Percentiles rank a stretch among this genome's conserved stretches.
phyloP scores from a whole-genome alignment of 73 alveolate species.

The Halteria grandinella region DNA sequence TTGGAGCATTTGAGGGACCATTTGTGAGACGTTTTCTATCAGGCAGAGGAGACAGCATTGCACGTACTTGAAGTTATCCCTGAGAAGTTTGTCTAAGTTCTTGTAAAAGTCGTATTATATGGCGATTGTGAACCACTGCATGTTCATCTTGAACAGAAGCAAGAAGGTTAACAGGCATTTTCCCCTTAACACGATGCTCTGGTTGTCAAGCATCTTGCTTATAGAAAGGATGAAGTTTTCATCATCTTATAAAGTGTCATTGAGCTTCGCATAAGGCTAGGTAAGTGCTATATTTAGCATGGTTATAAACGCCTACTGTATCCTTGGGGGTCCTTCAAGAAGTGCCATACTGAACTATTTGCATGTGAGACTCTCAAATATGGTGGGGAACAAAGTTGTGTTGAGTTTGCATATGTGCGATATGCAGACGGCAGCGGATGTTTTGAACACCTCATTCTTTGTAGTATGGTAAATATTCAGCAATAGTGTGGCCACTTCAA shows the following conservation, averaged over 20 bases:
- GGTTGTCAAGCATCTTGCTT: slow-evolving; percentile 62
- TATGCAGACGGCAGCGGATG: slow-evolving; percentile 67
- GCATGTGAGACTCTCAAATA: slow-evolving; percentile 68
- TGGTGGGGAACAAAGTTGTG: slow-evolving; percentile 59
- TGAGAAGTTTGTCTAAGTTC: slow-evolving; percentile 62
- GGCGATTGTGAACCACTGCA: slow-evolving; percentile 54
- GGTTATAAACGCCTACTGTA: slow-evolving; percentile 74
- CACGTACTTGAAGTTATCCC: slow-evolving; percentile 74
- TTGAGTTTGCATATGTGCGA: slow-evolving; percentile 68
- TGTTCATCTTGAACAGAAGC: slow-evolving; percentile 62
- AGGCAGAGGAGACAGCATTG: slow-evolving; percentile 70
- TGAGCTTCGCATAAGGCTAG: slow-evolving; percentile 53
- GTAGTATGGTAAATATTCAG: slow-evolving; percentile 58
- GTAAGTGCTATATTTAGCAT: slow-evolving; percentile 60
- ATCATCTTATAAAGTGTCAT: slow-evolving; percentile 65
- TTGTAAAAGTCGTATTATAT: slow-evolving; percentile 61
- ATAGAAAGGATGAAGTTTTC: slow-evolving; percentile 56
- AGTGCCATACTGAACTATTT: slow-evolving; percentile 52
- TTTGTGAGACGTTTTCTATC: slow-evolving; percentile 44
- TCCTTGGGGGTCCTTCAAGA: slow-evolving; percentile 70
- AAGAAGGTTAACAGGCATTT: slow-evolving; percentile 68
- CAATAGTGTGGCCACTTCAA: slow-evolving; percentile 64
- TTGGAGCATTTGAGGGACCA: slow-evolving; percentile 46
- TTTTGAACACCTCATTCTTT: slow-evolving; percentile 66
- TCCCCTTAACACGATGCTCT: slow-evolving; percentile 74